Conservation (phyloP, 257 asterid species). For the Asclepias syriaca region DNA sequence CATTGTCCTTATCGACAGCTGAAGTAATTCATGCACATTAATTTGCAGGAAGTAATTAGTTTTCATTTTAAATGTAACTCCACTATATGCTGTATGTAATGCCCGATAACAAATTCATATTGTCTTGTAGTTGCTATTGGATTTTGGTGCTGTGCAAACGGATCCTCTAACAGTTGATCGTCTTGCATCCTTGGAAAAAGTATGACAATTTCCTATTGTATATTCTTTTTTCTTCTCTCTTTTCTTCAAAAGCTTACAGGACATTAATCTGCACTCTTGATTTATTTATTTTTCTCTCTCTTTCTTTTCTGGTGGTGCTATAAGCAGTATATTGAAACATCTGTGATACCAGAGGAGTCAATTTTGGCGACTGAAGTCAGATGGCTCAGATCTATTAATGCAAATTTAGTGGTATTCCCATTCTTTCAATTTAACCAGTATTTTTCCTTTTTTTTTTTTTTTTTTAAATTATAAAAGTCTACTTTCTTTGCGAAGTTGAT, state of each 20-base stretch:
- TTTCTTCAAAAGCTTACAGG: neutral
- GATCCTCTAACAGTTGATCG: slow-evolving; percentile 68
- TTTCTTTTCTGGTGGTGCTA: slow-evolving; percentile 3
- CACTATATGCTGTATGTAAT: neutral
- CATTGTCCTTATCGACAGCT: neutral
- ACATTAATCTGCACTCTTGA: neutral
- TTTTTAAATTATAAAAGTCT: neutral
- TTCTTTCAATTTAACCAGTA: neutral
- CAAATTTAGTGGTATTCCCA: slow-evolving; percentile 58
- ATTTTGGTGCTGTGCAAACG: slow-evolving; percentile 56
- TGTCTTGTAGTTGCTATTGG: slow-evolving; percentile 51
- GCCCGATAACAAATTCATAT: slow-evolving; percentile 3
- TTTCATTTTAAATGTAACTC: neutral
- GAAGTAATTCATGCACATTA: neutral
- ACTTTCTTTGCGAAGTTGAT: neutral
- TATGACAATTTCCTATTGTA: slow-evolving; percentile 8
- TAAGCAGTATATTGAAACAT: slow-evolving; percentile 47
- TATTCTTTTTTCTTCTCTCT: neutral
- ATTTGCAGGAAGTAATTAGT: neutral
- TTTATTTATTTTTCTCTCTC: slow-evolving; percentile 1
- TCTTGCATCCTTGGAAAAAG: slow-evolving; percentile 57
- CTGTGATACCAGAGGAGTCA: slow-evolving; percentile 50
- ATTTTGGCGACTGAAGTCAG: slow-evolving; percentile 55
- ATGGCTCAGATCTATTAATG: slow-evolving; percentile 67
- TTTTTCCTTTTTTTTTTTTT: neutral